These are phyloP conservation scores for Geum urbanum DNA, from an alignment of 306 rosid genomes.

Conservation along the genomic window DNA sequence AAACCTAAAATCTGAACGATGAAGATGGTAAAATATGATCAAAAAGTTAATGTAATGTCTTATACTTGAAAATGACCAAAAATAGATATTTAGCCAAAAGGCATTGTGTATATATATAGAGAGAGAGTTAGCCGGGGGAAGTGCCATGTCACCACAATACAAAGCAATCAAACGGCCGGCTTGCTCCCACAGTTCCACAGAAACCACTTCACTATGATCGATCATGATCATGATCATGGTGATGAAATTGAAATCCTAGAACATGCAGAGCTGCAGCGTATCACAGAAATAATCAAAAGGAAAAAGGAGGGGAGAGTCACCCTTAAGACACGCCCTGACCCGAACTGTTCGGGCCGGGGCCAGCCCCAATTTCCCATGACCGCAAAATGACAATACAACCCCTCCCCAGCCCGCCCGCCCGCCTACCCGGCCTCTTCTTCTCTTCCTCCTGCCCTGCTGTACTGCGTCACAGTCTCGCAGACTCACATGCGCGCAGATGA, in stretches of 20 bases:
- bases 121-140: constrained; percentile 22
- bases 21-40: too few species aligned
- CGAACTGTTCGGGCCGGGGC: constrained; percentile 28
- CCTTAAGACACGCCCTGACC: constrained; percentile 36
- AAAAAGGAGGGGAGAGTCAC: constrained; percentile 15
- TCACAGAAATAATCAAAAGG: background rate
- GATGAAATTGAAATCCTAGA: background rate
- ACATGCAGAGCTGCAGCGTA: background rate
- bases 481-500: constrained; percentile 7
- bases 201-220: constrained; percentile 15
- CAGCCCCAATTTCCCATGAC: constrained; percentile 38
- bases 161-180: constrained; percentile 8
- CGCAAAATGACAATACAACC: constrained; percentile 8
- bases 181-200: constrained; percentile 27
- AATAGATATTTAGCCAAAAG: too few species aligned
- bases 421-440: too few species aligned
- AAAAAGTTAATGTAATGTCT: too few species aligned
- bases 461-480: background rate
- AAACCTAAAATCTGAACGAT: too few species aligned
- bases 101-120: too few species aligned
- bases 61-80: too few species aligned
- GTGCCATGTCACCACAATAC: constrained; percentile 32
- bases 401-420: background rate
- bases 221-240: background rate
- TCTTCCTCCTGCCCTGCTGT: background rate